Conservation (phyloP, 768 basidiomycete species). For the Cystobasidium ongulense region DNA sequence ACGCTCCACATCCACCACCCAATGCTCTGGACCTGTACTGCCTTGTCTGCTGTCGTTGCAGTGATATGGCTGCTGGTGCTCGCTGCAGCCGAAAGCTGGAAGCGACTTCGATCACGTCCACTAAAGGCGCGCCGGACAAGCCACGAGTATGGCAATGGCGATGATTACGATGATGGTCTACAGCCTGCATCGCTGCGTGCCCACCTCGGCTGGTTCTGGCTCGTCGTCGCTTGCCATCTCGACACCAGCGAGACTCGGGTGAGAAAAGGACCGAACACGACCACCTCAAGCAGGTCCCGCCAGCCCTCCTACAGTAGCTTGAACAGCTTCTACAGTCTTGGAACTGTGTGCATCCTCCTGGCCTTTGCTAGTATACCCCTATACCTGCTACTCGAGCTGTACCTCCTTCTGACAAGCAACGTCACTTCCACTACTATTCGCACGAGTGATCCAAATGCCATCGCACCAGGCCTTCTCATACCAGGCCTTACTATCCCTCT, state of each 20-base stretch:
- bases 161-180: too few species aligned
- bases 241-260: neutral
- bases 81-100: neutral
- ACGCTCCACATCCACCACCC: too few species aligned
- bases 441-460: too few species aligned
- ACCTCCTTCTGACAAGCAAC: neutral
- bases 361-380: neutral
- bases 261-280: neutral
- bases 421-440: neutral
- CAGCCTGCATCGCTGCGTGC: too few species aligned
- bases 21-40: neutral
- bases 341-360: neutral
- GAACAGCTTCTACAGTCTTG: neutral
- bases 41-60: neutral
- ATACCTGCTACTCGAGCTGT: neutral
- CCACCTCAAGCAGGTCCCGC: neutral
- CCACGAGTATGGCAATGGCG: too few species aligned
- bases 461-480: neutral
- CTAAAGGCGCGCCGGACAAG: too few species aligned
- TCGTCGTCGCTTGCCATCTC: neutral
- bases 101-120: neutral
- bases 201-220: neutral
- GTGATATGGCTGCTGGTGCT: neutral
- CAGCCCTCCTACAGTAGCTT: neutral
- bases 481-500: conserved; percentile 19